Evolutionary conservation across 2,329 filamentous ascomycete species (phyloP), one percentile per base, ranked within the genome.

Genomic region (Aspergillus alliaceus): DNA sequence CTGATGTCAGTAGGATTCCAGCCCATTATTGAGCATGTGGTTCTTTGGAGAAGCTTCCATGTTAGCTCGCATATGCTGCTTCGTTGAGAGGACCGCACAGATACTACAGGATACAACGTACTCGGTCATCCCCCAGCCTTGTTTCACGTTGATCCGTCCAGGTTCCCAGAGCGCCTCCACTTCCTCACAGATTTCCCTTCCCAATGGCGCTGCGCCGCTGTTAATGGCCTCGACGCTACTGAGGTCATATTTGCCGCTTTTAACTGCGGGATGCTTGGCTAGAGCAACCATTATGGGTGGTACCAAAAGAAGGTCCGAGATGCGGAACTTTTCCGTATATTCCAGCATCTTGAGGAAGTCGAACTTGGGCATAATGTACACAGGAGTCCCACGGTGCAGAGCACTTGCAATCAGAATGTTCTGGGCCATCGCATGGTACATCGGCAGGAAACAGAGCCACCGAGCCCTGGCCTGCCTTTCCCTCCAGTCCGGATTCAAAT

Each of bases 71-170:
- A 27, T 29, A 25, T 55, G 49, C 42, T 15, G 22, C 31, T 37
- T 48, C 40, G 32, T 49, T 46, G 54, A n/a, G n/a, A n/a, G n/a
- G n/a, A n/a, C n/a, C n/a, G 56, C 31, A 54, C 40, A 49, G 37
- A 40, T 32, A n/a, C 27, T 37, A n/a, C 49, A 34, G 4, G 18
- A 18, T 12, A 55, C 44, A 53, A 60, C 76, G 70, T 66, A 79
- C 74, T 95, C 91, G 1, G 91, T 95, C 91, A 96, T 93, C 5
- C 91, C 91, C 89, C 90, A 96, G 4, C 90, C 91, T 72, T 93
- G 90, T 68, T 81, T 83, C 27, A 87, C 69, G 63, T 82, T 82
- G 24, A 85, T 72, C 22, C 72, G 67, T 14, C 79, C 76, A 62
- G 68, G 60, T 1, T 76, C 73, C 79, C 86, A 86, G 56, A 86